A percentile compares a stretch with the other conserved stretches of the same genome.
These are phyloP conservation scores for Maudiozyma humilis DNA, from an alignment of 1,139 yeast species.

Conservation along the genomic window DNA sequence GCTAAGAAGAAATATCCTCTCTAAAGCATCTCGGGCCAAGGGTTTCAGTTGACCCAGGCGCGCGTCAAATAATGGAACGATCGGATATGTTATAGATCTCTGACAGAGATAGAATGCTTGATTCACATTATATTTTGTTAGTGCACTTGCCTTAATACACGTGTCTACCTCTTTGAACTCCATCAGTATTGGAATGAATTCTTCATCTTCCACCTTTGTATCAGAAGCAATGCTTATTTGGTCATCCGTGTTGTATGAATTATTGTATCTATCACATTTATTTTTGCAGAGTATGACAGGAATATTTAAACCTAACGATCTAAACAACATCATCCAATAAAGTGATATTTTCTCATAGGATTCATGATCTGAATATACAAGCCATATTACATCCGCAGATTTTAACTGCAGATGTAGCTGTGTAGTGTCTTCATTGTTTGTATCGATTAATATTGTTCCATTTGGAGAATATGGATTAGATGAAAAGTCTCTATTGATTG, in stretches of 20 bases:
- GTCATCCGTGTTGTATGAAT: conserved; percentile 24
- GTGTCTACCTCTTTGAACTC: conserved; percentile 93
- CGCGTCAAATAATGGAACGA: conserved; percentile 91
- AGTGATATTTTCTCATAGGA: conserved; percentile 85
- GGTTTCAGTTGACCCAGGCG: conserved; percentile 78
- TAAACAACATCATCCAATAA: conserved; percentile 89
- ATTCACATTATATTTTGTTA: conserved; percentile 70
- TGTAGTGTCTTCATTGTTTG: conserved; percentile 57
- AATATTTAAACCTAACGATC: conserved; percentile 84
- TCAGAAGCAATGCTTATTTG: conserved; percentile 10
- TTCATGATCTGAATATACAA: conserved; percentile 86
- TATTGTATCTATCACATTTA: conserved; percentile 48
- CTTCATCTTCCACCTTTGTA: conserved; percentile 44
- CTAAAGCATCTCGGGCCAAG: conserved; percentile 64
- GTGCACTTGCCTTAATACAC: conserved; percentile 81
- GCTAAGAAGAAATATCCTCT: conserved; percentile 71
- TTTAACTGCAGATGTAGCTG: conserved; percentile 66
- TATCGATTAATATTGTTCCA: conserved; percentile 69
- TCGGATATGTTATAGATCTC: conserved; percentile 83
- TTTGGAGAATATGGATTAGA: conserved; percentile 53
- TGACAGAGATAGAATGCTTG: conserved; percentile 87
- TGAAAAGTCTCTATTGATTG: conserved; percentile 62
- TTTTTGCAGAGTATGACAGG: conserved; percentile 91
- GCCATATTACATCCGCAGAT: conserved; percentile 84
- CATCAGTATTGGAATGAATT: conserved; percentile 74